Base-by-base conservation (phyloP, 345 rosid genomes). In the Moringa oleifera region DNA sequence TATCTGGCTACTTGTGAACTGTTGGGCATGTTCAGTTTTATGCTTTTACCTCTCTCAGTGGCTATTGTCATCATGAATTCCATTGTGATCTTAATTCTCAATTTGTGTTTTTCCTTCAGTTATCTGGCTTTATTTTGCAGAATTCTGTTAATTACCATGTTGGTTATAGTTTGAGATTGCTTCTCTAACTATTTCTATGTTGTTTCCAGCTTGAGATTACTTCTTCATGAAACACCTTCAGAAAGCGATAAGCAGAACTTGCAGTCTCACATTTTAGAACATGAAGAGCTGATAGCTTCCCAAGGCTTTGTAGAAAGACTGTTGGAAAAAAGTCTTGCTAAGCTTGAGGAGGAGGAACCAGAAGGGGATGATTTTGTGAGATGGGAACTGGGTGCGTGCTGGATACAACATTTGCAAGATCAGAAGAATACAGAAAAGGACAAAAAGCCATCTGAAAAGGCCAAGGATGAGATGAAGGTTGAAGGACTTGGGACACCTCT, bases 341-440 rank as follows among this genome's bases (percentile, higher is more conserved):
- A 84, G 80, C 97, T 94, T 75, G 96, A 88, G 70, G 80, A 77
- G 64, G 87, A 81, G 74, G 78, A 82, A 58, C 65, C 66, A 23
- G 76, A 77, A 62, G 66, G 60, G 68, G 82, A 82, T 52, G 76
- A 77, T 65, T 81, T 80, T 68, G 79, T 94, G 71, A 83, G 99
- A 80, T 94, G 99, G 99, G 99, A 94, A 70, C 96, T 94, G 59
- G 97, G 99, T 69, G 96, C 99, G 70, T 90, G 99, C 73, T 94
- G 99, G 99, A 79, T 94, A 75, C 99, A 88, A 47, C 95, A 90
- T 81, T 79, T 94, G 73, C 99, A 88, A 78, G 99, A 94, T 71
- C 91, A 83, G 75, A 94, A 83, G 55, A 90, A 76, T 76, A 66
- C 88, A 20, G 96, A 88, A 58, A 90, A 94, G 53, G 95, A 90